Evolutionary conservation across 306 rosid species (phyloP), one percentile per base, ranked within the genome.

Genomic region (Gastrolobium villosum): DNA sequence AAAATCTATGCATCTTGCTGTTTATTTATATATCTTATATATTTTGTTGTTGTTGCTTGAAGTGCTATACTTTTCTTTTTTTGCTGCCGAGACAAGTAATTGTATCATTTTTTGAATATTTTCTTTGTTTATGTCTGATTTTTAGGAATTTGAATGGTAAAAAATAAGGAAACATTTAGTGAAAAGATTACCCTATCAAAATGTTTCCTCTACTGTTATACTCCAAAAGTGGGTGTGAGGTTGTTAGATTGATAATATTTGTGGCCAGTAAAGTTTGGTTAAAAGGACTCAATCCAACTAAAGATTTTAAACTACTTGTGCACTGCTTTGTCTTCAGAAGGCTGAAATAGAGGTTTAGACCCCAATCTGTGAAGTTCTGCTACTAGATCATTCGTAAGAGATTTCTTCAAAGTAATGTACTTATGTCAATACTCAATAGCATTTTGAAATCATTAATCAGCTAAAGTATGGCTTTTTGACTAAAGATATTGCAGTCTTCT

Each of bases 251-350:
- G 36, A 40, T 20, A 34, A 31, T 2, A 7, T 6, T 44, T 20
- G 8, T 48, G 45, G 26, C 36, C 63, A 35, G n/a, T 44, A 5
- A 11, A 41, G 30, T 37, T 30, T 61, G 55, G 48, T 6, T 71
- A 11, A 70, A 49, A 40, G 44, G 68, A 41, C 26, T 14, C 30
- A 34, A 39, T 61, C 34, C 37, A 48, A 20, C 52, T 60, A 9
- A 70, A 30, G 46, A 50, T 60, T 28, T 40, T 13, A 48, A 13
- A 7, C 30, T 11, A 36, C 35, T 61, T 35, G 30, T 60, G 28
- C 46, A 37, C 32, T 14, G 45, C 61, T 69, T 77, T 78, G 52
- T 35, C 35, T 78, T 43, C 81, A 11, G 41, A 55, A 56, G 45
- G 30, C 26, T 36, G 32, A 20, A 36, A 32, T 55, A 15, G 41